Percentiles rank a stretch among this genome's conserved stretches.
These are phyloP conservation scores for Strigomonas galati DNA, from an alignment of 208 protist species.

Conservation along the genomic window DNA sequence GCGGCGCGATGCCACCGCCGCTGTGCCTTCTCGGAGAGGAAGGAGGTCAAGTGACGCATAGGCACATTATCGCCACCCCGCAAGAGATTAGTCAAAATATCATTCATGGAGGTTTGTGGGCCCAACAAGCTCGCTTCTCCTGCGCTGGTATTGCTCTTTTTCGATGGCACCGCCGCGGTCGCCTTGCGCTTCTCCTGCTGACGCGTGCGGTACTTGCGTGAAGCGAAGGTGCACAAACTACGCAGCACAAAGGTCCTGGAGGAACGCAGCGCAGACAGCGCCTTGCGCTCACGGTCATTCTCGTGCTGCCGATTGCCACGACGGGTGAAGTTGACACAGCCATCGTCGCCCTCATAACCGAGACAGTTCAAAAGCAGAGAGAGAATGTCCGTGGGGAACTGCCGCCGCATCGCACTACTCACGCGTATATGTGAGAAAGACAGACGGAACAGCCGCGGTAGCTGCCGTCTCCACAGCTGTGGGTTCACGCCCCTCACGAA, in stretches of 20 bases:
- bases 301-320: neutral
- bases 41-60: neutral
- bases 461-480: conserved; percentile 46
- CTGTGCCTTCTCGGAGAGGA: neutral
- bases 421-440: conserved; percentile 77
- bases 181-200: neutral
- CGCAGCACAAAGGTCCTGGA: conserved; percentile 62
- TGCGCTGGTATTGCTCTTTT: neutral
- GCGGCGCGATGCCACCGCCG: neutral
- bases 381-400: conserved; percentile 73
- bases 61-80: neutral
- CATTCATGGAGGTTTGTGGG: neutral
- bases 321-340: neutral
- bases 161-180: neutral
- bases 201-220: neutral
- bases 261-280: conserved; percentile 38
- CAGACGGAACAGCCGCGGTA: conserved; percentile 76
- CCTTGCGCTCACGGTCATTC: conserved; percentile 23
- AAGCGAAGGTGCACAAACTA: conserved; percentile 52
- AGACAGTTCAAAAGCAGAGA: conserved; percentile 74
- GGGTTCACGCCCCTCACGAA: conserved; percentile 61
- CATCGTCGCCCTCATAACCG: conserved; percentile 35
- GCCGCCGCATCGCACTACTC: conserved; percentile 18
- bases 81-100: neutral
- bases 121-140: neutral